Percentiles rank a stretch among this genome's conserved stretches.
phyloP scores from a whole-genome alignment of 768 basidiomycete species.

The Boletus barrowsii region DNA sequence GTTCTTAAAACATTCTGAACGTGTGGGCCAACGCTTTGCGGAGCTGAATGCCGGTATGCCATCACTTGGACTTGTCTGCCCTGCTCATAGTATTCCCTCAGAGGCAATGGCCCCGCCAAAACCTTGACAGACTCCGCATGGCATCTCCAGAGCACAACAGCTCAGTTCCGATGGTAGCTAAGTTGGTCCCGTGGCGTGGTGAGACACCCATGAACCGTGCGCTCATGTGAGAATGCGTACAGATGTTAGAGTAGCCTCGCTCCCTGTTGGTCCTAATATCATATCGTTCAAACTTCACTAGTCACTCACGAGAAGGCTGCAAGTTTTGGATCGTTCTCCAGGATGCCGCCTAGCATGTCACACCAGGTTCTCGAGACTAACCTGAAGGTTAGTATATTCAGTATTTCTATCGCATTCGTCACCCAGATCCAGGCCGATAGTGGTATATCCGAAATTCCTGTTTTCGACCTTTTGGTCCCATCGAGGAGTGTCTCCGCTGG shows the following conservation, averaged over 20 bases:
- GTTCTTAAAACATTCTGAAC: constrained; percentile 94
- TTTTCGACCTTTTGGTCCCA: neutral
- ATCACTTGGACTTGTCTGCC: neutral
- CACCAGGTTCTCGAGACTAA: neutral
- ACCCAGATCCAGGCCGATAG: neutral
- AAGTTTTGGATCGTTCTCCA: neutral
- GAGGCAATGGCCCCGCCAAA: constrained; percentile 33
- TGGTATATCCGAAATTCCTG: neutral
- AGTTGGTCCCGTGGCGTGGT: constrained; percentile 11
- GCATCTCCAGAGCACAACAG: neutral
- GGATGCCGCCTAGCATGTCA: neutral
- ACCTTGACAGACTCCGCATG: constrained; percentile 17
- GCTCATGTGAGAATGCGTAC: constrained; percentile 12
- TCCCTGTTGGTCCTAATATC: constrained; percentile 13
- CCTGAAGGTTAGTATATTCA: neutral
- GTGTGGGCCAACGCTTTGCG: constrained; percentile 88
- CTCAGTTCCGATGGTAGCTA: constrained; percentile 2
- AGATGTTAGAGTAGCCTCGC: constrained; percentile 18
- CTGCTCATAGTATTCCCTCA: constrained; percentile 11
- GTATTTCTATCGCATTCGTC: neutral
- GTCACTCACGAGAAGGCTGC: neutral
- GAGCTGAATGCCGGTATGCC: constrained; percentile 86
- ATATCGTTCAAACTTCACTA: constrained; percentile 1
- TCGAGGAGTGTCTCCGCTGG: neutral
- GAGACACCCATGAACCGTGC: constrained; percentile 7